These are phyloP conservation scores for Schizochytrium sp. DNA, from an alignment of 108 stramenopile species.

Conservation along the genomic window DNA sequence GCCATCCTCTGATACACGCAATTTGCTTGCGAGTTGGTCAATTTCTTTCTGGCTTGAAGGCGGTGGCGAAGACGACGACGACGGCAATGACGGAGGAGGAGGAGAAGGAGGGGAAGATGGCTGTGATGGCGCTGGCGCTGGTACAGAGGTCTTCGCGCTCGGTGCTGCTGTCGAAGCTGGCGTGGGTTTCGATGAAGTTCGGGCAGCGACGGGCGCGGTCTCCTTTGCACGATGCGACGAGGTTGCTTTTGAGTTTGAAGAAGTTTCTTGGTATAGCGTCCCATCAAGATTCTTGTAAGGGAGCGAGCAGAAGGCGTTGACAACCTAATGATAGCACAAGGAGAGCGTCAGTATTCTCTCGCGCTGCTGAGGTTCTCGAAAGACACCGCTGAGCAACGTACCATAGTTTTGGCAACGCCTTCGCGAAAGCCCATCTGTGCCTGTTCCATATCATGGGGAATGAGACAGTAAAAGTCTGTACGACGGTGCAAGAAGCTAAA, in stretches of 20 bases:
- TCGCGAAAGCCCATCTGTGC: conserved; percentile 22
- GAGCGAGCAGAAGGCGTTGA: not conserved
- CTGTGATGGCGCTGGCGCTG: no score
- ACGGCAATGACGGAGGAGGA: no score
- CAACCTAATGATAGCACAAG: not conserved
- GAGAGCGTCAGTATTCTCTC: not conserved
- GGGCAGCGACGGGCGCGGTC: no score
- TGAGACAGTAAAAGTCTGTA: conserved; percentile 28
- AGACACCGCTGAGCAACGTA: not conserved
- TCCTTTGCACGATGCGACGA: no score
- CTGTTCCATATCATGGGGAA: not conserved
- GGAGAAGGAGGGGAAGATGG: no score
- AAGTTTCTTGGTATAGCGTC: not conserved
- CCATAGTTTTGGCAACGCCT: not conserved
- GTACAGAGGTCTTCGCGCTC: no score
- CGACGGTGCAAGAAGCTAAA: conserved; percentile 27
- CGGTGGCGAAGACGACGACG: not conserved
- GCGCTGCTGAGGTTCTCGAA: no score
- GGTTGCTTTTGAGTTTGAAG: no score
- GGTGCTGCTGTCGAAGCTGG: no score
- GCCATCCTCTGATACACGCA: not conserved
- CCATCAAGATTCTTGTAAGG: not conserved
- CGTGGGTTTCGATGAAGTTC: no score
- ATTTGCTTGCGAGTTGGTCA: not conserved
- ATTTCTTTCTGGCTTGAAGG: not conserved